These are phyloP conservation scores for Corymbia calophylla DNA, from an alignment of 441 rosid species.

Conservation along the genomic window DNA sequence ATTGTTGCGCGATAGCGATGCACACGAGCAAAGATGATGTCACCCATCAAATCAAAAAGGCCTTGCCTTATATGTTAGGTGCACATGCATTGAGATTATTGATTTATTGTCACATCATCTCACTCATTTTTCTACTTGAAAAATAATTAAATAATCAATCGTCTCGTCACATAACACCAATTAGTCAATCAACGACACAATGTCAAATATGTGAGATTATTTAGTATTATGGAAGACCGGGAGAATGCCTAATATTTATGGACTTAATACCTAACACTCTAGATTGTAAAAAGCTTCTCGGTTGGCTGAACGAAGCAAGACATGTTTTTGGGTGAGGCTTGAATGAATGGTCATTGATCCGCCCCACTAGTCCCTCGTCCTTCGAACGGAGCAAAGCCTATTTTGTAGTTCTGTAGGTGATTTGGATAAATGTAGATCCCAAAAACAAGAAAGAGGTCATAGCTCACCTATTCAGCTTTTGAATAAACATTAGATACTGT, in stretches of 20 bases:
- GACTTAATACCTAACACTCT: background rate
- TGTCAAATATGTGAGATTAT: background rate
- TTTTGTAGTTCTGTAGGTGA: background rate
- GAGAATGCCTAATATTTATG: background rate
- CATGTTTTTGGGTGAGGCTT: background rate
- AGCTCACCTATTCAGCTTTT: background rate
- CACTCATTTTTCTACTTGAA: background rate
- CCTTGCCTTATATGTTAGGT: background rate
- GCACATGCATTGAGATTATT: background rate
- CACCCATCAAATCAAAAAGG: fast-evolving
- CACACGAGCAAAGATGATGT: background rate
- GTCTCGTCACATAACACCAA: background rate
- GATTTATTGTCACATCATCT: background rate
- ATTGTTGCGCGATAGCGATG: fast-evolving
- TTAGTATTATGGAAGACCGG: background rate
- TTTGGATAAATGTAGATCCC: background rate
- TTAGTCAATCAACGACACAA: background rate
- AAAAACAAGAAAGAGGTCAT: background rate
- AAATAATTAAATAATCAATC: fast-evolving
- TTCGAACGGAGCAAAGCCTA: too few species aligned
- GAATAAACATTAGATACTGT: background rate
- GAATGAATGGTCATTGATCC: background rate
- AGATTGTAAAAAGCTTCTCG: background rate
- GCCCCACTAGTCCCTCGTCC: background rate
- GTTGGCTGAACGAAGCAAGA: background rate